Evolutionary conservation across 208 protist genomes (phyloP).

Genomic region (Trypanosoma avium): DNA sequence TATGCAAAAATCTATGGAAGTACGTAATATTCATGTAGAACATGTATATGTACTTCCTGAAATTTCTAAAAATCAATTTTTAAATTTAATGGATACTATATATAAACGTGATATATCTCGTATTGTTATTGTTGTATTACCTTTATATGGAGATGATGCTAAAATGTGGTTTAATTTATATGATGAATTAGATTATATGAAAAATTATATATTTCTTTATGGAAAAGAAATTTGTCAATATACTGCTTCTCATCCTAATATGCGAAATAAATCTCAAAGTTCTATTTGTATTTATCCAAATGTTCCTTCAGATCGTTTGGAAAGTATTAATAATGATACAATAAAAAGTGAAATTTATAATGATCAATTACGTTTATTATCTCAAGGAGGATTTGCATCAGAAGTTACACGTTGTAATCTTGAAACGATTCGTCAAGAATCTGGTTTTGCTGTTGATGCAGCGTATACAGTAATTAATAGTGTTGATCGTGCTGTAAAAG

Average conservation of each 20-base stretch:
- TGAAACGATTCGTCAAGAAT: constrained; percentile 31
- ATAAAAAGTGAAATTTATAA: constrained; percentile 26
- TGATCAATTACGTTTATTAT: constrained; percentile 46
- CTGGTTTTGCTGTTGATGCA: constrained; percentile 76
- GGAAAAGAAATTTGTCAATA: constrained; percentile 67
- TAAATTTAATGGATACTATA: constrained; percentile 52
- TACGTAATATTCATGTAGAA: constrained; percentile 75
- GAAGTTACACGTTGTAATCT: constrained; percentile 52
- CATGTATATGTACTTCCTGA: constrained; percentile 45
- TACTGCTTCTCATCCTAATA: constrained; percentile 27
- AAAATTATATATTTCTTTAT: constrained; percentile 81
- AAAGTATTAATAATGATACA: constrained; percentile 42
- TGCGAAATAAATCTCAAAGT: constrained; percentile 60
- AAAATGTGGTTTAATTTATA: constrained; percentile 66
- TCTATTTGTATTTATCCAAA: constrained; percentile 80
- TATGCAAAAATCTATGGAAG: constrained; percentile 49
- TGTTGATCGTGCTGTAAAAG: constrained; percentile 43
- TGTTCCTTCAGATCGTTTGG: constrained; percentile 33
- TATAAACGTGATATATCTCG: constrained; percentile 70
- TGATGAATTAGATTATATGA: constrained; percentile 52
- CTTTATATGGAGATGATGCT: constrained; percentile 42
- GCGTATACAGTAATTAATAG: constrained; percentile 65
- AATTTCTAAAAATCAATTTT: constrained; percentile 32
- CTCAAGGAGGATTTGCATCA: constrained; percentile 58
- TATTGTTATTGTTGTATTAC: constrained; percentile 48